Evolutionary conservation across 495 filamentous ascomycete species (phyloP).

Genomic region (Hapsidospora chrysogenum): DNA sequence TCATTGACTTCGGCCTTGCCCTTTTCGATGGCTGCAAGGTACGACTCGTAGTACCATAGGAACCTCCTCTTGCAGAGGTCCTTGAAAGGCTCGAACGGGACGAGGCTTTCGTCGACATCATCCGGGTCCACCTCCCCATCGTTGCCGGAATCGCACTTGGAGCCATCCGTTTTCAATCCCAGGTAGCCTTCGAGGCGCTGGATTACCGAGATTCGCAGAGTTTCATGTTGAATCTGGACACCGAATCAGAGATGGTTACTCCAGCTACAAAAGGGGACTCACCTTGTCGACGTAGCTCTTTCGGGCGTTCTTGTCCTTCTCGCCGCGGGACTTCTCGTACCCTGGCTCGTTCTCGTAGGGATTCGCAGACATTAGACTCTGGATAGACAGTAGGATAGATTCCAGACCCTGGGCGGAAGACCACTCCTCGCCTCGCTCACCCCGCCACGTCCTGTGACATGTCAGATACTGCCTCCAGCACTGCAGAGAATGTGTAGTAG

Average conservation of each 20-base stretch:
- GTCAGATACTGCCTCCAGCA: constrained; percentile 12
- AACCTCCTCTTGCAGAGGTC: constrained; percentile 87
- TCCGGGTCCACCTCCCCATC: constrained; percentile 37
- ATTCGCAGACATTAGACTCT: constrained; percentile 85
- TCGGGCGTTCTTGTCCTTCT: constrained; percentile 55
- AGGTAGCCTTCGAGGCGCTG: constrained; percentile 70
- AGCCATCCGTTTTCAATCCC: constrained; percentile 38
- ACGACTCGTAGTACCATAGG: constrained; percentile 89
- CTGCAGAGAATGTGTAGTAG: constrained; percentile 1
- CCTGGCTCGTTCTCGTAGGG: constrained; percentile 96
- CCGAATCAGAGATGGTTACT: not conserved
- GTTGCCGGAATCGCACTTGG: constrained; percentile 18
- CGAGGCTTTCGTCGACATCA: constrained; percentile 27
- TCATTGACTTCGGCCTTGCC: constrained; percentile 42
- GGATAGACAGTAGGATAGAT: constrained; percentile 87
- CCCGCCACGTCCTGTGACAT: constrained; percentile 71
- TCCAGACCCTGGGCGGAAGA: constrained; percentile 90
- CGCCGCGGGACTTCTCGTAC: constrained; percentile 56
- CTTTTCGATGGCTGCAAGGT: constrained; percentile 50
- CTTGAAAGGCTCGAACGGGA: constrained; percentile 61
- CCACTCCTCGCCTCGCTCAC: constrained; percentile 82
- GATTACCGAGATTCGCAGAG: constrained; percentile 71
- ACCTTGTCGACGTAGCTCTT: constrained; percentile 79
- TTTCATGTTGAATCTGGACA: constrained; percentile 75
- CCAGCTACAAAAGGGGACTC: too few relatives aligned